These are phyloP conservation scores for Euphorbia tirucalli DNA, from an alignment of 345 rosid genomes.

Conservation along the genomic window DNA sequence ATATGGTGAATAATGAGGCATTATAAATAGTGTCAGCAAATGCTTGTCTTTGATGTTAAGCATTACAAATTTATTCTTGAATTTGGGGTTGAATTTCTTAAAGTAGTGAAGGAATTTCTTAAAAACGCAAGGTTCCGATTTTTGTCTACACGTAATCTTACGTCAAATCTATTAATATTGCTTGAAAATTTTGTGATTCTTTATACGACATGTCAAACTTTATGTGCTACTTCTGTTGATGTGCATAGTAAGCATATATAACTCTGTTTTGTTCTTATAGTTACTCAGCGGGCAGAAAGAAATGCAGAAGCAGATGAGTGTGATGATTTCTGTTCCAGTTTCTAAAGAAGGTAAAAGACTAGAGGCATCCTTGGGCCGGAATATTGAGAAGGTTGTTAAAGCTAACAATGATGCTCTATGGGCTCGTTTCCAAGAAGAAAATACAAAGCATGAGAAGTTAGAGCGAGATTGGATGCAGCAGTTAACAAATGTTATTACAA, in stretches of 20 bases:
- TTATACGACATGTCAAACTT: neutral
- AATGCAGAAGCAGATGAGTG: conserved; percentile 29
- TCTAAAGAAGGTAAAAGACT: conserved; percentile 31
- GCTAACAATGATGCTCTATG: conserved; percentile 30
- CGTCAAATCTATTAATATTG: neutral
- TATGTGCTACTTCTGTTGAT: neutral
- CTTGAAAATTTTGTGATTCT: conserved; percentile 1
- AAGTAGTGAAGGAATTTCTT: too few relatives aligned
- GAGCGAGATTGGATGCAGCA: conserved; percentile 22
- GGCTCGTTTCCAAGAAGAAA: conserved; percentile 33
- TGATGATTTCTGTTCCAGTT: conserved; percentile 24
- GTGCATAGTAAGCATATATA: neutral
- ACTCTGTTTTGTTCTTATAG: conserved; percentile 12
- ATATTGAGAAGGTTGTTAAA: conserved; percentile 25
- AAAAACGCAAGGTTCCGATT: too few relatives aligned
- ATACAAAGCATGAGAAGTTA: conserved; percentile 24
- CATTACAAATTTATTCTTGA: too few relatives aligned
- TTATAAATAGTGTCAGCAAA: too few relatives aligned
- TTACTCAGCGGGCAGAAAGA: conserved; percentile 28
- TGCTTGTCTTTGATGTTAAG: too few relatives aligned
- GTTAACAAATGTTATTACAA: conserved; percentile 21
- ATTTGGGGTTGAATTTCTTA: too few relatives aligned
- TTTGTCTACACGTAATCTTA: too few relatives aligned
- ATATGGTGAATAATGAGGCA: too few relatives aligned
- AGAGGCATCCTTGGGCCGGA: conserved; percentile 33